Base-by-base conservation (phyloP, 306 rosid species). In the Trifolium subterraneum region DNA sequence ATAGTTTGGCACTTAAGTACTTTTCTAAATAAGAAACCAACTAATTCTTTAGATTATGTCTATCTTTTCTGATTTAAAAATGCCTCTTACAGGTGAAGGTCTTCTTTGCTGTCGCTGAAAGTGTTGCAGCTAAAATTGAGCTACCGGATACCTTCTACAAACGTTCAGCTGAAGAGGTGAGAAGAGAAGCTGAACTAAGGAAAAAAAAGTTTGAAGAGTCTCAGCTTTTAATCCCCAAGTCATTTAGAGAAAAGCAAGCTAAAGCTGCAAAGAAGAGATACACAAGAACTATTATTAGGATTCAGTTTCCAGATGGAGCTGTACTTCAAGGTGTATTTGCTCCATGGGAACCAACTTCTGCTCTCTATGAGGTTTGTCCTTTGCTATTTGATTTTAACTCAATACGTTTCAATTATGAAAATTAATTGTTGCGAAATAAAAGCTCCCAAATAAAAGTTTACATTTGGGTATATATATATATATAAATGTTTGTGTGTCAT, bases 231-330 rank as follows among this genome's bases (percentile, higher is more conserved):
- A 80, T 92, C 80, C 98, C 99, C 0, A 95, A 81, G 82, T 90
- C 98, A 36, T 81, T 70, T 33, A 95, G 75, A 81, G 99, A 95
- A 85, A 95, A 95, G 80, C 98, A 95, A 80, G 96, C 98, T 42
- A 88, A 88, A 81, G 90, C 92, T 39, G 86, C 90, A 19, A 80
- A 80, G 84, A 88, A 39, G 78, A 89, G 83, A 82, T 88, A 92
- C 84, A 82, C 63, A 60, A 87, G 72, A 88, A 48, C 98, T 65
- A 74, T 90, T 23, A 87, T 95, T 68, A 83, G 98, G 68, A 75
- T 95, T 77, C 98, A 95, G 77, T 95, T 95, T 86, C 98, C 97
- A 4, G 99, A 95, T 58, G 96, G 98, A 47, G 90, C 88, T 75
- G 93, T 92, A 67, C 99, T 95, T 75, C 99, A 92, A 86, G 97